These are phyloP conservation scores for Debaryomyces robertsiae DNA, from an alignment of 1,139 yeast species.

Conservation along the genomic window DNA sequence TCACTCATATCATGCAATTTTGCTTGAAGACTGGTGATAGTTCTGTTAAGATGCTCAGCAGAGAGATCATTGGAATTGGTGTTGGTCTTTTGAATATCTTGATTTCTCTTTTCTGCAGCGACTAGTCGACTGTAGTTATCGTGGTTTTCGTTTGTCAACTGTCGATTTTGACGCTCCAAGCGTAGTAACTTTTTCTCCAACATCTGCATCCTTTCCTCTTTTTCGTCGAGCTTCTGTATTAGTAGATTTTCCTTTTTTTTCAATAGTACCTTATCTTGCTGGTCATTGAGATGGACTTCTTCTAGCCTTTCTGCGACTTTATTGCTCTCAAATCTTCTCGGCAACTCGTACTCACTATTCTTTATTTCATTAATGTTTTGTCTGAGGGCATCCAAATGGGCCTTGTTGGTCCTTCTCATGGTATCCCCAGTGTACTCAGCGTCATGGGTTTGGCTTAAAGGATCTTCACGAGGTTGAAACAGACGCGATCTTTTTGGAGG, in stretches of 20 bases:
- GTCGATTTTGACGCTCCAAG: constrained; percentile 9
- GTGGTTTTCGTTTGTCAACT: neutral
- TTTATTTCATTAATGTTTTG: constrained; percentile 15
- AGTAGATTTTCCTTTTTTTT: constrained; percentile 13
- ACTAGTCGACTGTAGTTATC: constrained; percentile 2
- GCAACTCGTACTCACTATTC: constrained; percentile 16
- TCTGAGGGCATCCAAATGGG: constrained; percentile 14
- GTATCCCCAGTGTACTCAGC: neutral
- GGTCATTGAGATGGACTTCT: constrained; percentile 3
- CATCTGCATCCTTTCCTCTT: constrained; percentile 11
- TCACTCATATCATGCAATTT: constrained; percentile 3
- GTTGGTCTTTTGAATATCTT: neutral
- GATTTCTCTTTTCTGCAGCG: neutral
- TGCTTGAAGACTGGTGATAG: neutral
- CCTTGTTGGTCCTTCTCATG: constrained; percentile 2
- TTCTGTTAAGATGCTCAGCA: neutral
- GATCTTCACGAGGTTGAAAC: constrained; percentile 10
- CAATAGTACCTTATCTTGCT: constrained; percentile 6
- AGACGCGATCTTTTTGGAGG: neutral
- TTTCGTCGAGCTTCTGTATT: constrained; percentile 13
- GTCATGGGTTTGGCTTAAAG: neutral
- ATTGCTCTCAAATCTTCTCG: constrained; percentile 4
- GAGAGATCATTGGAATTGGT: constrained; percentile 1
- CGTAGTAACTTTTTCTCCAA: constrained; percentile 6
- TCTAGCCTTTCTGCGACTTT: constrained; percentile 2